Evolutionary conservation across 164 flowering plant genomes (phyloP), one percentile per base, ranked within the genome.

Genomic region (Stephania yunnanensis): DNA sequence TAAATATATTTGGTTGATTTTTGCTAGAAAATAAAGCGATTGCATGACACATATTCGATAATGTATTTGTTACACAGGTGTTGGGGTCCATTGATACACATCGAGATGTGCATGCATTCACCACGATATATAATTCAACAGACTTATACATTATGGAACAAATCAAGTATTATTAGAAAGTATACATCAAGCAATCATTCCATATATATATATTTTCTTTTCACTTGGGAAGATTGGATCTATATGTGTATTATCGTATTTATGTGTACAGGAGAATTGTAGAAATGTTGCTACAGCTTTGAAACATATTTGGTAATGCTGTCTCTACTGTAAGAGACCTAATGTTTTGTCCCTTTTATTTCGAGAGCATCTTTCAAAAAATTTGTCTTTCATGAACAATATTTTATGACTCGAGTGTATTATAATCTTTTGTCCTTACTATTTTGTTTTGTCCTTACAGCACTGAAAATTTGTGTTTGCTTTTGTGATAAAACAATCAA

Each of bases 301-400:
- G 22, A n/a, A 61, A 61, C 25, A 61, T 61, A 61, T 61, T 61
- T 61, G 66, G 66, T n/a, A 36, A 61, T 61, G 22, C 20, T 61
- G 66, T 61, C 66, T 61, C 66, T 61, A n/a, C 66, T 61, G 66
- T 61, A 20, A 61, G 66, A 6, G 66, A 61, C 66, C 66, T 61
- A 61, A 61, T 61, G 66, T 61, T 61, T 61, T 61, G 66, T 61
- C 66, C 20, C 22, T 61, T 61, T 61, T 61, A 61, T 61, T 17
- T 61, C 66, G 20, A 61, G 20, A 22, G 66, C 66, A 61, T 61
- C 66, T 61, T 61, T 61, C 7, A 61, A 61, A 61, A 58, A 61
- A 7, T 61, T 61, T 61, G 66, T 61, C 66, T 61, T 61, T 61
- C 66, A n/a, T 61, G 66, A 19, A 61, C n/a, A 58, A 2, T 61